phyloP scores from a whole-genome alignment of 352 stramenopile genomes.

The Phytophthora palmivora region DNA sequence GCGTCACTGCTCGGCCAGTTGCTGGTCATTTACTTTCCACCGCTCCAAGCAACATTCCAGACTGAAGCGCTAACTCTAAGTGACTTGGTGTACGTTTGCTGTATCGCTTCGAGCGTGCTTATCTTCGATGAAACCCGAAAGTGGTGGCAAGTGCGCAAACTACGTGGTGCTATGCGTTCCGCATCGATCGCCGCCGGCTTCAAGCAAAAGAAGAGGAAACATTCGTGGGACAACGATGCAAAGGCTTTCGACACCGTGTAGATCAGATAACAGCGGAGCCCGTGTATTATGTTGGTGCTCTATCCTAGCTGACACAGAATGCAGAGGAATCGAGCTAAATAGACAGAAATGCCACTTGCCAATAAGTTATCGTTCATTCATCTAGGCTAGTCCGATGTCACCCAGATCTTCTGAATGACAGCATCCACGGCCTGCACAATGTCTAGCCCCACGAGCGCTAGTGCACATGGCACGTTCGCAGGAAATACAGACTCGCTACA shows the following conservation, averaged over 20 bases:
- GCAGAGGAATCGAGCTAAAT: conserved; percentile 26
- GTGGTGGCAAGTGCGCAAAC: conserved; percentile 63
- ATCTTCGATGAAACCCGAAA: conserved; percentile 96
- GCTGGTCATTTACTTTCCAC: conserved; percentile 96
- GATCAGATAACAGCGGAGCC: conserved; percentile 15
- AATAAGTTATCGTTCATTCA: conserved; percentile 32
- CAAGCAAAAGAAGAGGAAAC: conserved; percentile 63
- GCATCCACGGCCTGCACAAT: conserved; percentile 19
- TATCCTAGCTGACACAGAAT: conserved; percentile 14
- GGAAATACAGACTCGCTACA: conserved; percentile 66
- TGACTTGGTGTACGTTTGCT: conserved; percentile 94
- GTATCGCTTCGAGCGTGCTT: conserved; percentile 93
- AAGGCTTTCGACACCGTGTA: conserved; percentile 78
- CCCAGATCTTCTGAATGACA: conserved; percentile 16
- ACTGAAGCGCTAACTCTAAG: conserved; percentile 93
- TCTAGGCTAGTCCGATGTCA: conserved; percentile 11
- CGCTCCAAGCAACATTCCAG: conserved; percentile 96
- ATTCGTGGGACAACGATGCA: conserved; percentile 66
- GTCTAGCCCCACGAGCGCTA: conserved; percentile 50
- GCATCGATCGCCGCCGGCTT: conserved; percentile 48
- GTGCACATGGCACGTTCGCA: conserved; percentile 64
- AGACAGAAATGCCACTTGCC: conserved; percentile 31
- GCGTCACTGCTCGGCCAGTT: conserved; percentile 95
- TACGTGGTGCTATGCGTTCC: conserved; percentile 37
- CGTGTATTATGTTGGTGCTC: conserved; percentile 32